Conservation (phyloP, 257 asterid genomes). For the Solanum commersonii region DNA sequence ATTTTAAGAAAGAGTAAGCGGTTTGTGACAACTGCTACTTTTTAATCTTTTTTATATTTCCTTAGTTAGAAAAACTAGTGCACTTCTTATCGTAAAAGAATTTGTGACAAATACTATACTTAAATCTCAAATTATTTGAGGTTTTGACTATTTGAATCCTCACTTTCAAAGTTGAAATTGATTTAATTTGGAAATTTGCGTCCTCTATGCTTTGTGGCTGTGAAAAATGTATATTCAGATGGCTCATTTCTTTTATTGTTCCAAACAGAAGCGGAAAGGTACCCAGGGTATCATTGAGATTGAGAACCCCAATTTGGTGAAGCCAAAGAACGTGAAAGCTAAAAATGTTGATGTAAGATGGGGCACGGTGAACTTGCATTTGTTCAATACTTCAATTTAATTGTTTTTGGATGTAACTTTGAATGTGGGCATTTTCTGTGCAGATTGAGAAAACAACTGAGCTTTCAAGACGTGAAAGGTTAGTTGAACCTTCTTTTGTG, state of each 20-base stretch:
- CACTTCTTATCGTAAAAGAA: not conserved
- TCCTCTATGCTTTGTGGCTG: not conserved
- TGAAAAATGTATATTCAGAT: not conserved
- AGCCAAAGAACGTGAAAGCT: conserved; percentile 80
- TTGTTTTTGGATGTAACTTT: not conserved
- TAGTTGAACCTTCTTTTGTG: not conserved
- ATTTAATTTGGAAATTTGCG: not conserved
- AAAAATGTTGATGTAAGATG: conserved; percentile 72
- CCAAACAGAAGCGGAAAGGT: conserved; percentile 65
- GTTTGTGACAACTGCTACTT: not conserved
- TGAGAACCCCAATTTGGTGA: conserved; percentile 74
- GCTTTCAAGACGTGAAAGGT: conserved; percentile 54
- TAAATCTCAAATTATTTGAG: not conserved
- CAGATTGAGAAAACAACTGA: conserved; percentile 87
- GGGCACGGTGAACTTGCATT: not conserved
- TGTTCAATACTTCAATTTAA: not conserved
- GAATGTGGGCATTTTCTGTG: not conserved
- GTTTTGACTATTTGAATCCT: not conserved
- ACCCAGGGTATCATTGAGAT: conserved; percentile 69
- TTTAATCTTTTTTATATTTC: not conserved
- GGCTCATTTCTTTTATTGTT: conserved; percentile 2
- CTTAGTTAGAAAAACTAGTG: not conserved
- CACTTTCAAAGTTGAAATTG: not conserved
- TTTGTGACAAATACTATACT: not conserved
- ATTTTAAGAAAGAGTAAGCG: not conserved